Evolutionary conservation across 2,329 filamentous ascomycete genomes (phyloP).

Genomic region (Monosporascus sp.): DNA sequence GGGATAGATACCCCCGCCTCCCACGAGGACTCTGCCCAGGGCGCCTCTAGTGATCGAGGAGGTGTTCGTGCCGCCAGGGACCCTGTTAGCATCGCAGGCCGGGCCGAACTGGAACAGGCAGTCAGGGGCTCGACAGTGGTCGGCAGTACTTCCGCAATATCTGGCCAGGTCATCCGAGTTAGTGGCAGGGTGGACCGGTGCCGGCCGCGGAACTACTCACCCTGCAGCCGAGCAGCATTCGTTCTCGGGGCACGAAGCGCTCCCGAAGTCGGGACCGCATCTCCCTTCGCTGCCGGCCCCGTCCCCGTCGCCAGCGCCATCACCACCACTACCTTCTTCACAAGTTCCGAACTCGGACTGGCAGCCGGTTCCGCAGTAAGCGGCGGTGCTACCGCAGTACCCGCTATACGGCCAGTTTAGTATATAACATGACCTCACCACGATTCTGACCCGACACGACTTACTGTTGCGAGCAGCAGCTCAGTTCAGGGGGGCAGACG

Average conservation of each 20-base stretch:
- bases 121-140: slow-evolving; percentile 57
- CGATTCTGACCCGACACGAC: background rate
- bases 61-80: slow-evolving; percentile 51
- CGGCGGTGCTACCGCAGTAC: slow-evolving; percentile 18
- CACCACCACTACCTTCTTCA: background rate
- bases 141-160: slow-evolving; percentile 48
- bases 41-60: slow-evolving; percentile 45
- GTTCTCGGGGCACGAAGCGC: slow-evolving; percentile 26
- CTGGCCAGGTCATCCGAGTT: slow-evolving; percentile 19
- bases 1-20: slow-evolving; percentile 50
- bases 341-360: slow-evolving; percentile 18
- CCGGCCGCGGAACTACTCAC: slow-evolving; percentile 16
- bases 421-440: background rate
- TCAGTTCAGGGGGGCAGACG: slow-evolving; percentile 13
- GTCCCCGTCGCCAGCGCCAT: slow-evolving; percentile 3
- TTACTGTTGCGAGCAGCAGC: slow-evolving; percentile 19
- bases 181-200: too few species aligned
- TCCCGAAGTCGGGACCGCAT: slow-evolving; percentile 33
- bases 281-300: slow-evolving; percentile 40
- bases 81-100: slow-evolving; percentile 54
- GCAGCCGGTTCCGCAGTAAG: slow-evolving; percentile 20
- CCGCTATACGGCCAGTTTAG: slow-evolving; percentile 10
- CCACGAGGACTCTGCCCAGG: slow-evolving; percentile 50
- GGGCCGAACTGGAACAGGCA: slow-evolving; percentile 58
- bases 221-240: slow-evolving; percentile 40